These are phyloP conservation scores for Cercospora janseana DNA, from an alignment of 2,329 filamentous ascomycete genomes.

Conservation along the genomic window DNA sequence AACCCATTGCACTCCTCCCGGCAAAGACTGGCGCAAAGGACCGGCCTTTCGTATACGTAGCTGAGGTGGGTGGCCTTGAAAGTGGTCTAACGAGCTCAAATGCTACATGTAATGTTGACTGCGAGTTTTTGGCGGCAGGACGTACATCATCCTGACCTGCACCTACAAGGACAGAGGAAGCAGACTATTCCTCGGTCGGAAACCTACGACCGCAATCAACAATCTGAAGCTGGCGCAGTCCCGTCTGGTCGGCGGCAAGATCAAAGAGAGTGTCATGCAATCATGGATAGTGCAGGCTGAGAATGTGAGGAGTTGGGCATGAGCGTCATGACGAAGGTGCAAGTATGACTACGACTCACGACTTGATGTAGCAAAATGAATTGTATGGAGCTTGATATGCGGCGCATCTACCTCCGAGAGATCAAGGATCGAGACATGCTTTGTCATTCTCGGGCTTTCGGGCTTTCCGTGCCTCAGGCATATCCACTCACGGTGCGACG, in stretches of 20 bases:
- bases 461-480: constrained; percentile 12
- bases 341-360: not conserved
- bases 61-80: not conserved
- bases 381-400: not conserved
- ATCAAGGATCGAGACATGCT: not conserved
- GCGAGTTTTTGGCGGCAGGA: not conserved
- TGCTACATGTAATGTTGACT: not conserved
- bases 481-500: not conserved
- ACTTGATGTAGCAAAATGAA: not conserved
- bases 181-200: not conserved
- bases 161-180: not conserved
- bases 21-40: not conserved
- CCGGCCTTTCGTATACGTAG: not conserved
- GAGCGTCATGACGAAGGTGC: not conserved
- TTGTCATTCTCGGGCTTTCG: constrained; percentile 10
- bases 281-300: not conserved
- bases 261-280: not conserved
- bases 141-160: not conserved
- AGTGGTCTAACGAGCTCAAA: not conserved
- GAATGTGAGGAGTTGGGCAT: not conserved
- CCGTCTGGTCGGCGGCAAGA: not conserved
- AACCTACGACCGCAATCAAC: not conserved
- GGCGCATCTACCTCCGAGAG: not conserved
- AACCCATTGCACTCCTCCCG: not conserved
- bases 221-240: not conserved